Conservation (phyloP, 805 yeast species). For the Martiniozyma abietophila region DNA sequence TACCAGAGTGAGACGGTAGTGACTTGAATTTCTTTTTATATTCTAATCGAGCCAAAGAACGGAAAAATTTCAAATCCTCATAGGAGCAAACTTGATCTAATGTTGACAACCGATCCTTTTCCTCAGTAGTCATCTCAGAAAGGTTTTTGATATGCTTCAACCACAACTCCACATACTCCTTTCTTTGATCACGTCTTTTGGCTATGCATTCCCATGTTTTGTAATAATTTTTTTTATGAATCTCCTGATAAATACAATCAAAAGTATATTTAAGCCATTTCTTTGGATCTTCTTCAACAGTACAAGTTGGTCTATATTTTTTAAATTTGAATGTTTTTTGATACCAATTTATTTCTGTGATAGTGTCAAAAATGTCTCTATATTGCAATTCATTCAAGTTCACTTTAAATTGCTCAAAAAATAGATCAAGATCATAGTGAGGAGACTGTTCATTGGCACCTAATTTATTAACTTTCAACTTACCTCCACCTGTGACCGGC, state of each 20-base stretch:
- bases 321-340: slow-evolving; percentile 68
- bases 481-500: slow-evolving; percentile 88
- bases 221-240: slow-evolving; percentile 67
- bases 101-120: slow-evolving; percentile 32
- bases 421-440: slow-evolving; percentile 63
- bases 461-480: slow-evolving; percentile 65
- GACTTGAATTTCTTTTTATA: slow-evolving; percentile 41
- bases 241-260: slow-evolving; percentile 62
- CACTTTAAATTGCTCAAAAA: slow-evolving; percentile 84
- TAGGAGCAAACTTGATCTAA: slow-evolving; percentile 54
- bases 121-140: slow-evolving; percentile 23
- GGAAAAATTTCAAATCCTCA: slow-evolving; percentile 78
- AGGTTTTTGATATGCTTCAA: slow-evolving; percentile 37
- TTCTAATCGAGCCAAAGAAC: slow-evolving; percentile 68
- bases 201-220: slow-evolving; percentile 87
- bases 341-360: slow-evolving; percentile 74
- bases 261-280: slow-evolving; percentile 83
- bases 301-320: slow-evolving; percentile 52
- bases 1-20: slow-evolving; percentile 9
- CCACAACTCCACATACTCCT: slow-evolving; percentile 60
- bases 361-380: slow-evolving; percentile 68
- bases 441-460: slow-evolving; percentile 64
- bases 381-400: slow-evolving; percentile 81
- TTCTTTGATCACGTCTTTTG: slow-evolving; percentile 63
- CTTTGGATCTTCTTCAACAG: slow-evolving; percentile 52